A percentile compares a stretch with the other conserved stretches of the same genome.
Conservation (phyloP, 1,284 basidiomycete species). For the Ustilago shanxiensis region DNA sequence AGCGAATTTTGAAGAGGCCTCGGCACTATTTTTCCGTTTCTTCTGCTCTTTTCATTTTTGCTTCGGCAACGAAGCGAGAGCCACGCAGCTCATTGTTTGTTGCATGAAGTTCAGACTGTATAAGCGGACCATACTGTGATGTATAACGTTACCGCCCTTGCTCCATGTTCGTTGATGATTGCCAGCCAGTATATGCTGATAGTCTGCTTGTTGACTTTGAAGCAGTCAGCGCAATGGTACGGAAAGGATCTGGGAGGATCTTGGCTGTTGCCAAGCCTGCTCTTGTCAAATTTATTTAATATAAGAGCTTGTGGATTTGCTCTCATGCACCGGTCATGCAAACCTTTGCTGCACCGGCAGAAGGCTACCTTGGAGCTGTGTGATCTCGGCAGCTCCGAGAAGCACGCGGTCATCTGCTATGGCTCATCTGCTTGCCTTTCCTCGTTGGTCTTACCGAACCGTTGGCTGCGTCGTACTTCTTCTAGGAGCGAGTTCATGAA, state of each 20-base stretch:
- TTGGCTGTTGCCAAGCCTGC: too few species aligned
- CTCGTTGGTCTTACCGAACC: too few species aligned
- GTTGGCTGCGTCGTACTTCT: neutral
- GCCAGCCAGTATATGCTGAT: neutral
- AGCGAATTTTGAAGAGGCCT: too few species aligned
- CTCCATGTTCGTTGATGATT: neutral
- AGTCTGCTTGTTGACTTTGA: neutral
- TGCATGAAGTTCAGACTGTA: neutral
- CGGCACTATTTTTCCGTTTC: too few species aligned
- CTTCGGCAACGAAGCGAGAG: constrained; percentile 1
- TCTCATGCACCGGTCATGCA: neutral
- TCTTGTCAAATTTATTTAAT: too few species aligned
- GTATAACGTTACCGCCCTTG: too few species aligned
- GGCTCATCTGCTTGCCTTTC: neutral
- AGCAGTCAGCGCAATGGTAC: neutral
- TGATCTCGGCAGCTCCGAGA: constrained; percentile 1
- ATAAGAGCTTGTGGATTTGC: neutral
- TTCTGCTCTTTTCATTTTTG: too few species aligned
- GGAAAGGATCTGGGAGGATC: too few species aligned
- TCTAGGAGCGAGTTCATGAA: too few species aligned
- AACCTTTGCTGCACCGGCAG: neutral
- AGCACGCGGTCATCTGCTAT: neutral
- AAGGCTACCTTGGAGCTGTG: neutral
- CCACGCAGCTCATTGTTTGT: constrained; percentile 7
- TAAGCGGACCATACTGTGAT: too few species aligned